phyloP scores from a whole-genome alignment of 1,284 basidiomycete genomes.

The Cryptococcus depauperatus region DNA sequence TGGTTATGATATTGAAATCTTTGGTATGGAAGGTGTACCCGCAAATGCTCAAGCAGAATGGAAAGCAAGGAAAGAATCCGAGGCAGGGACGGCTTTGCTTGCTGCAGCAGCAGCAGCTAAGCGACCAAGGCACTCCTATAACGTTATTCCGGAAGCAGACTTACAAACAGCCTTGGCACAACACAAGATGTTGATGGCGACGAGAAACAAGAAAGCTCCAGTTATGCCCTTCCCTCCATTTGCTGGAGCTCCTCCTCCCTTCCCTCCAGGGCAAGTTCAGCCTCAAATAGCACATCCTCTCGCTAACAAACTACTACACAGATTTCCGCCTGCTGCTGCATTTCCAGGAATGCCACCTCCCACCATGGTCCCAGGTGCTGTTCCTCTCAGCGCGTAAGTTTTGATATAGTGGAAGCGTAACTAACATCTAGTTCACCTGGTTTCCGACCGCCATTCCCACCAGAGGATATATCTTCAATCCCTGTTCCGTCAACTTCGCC shows the following conservation, averaged over 20 bases:
- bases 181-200: constrained; percentile 88
- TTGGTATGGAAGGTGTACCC: constrained; percentile 98
- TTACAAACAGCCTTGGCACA: constrained; percentile 75
- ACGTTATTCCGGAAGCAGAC: constrained; percentile 70
- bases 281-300: neutral
- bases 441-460: constrained; percentile 29
- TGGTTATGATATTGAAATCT: constrained; percentile 97
- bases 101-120: constrained; percentile 66
- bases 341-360: constrained; percentile 31
- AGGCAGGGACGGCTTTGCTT: constrained; percentile 67
- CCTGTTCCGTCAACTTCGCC: constrained; percentile 21
- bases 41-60: constrained; percentile 90
- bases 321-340: constrained; percentile 10
- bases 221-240: constrained; percentile 55
- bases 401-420: neutral
- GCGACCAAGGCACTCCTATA: constrained; percentile 74
- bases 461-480: constrained; percentile 28
- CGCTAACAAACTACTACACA: constrained; percentile 1
- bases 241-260: constrained; percentile 45
- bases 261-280: constrained; percentile 28
- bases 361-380: constrained; percentile 32
- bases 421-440: constrained; percentile 25
- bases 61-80: constrained; percentile 85
- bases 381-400: constrained; percentile 27
- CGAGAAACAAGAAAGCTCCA: constrained; percentile 49